These are phyloP conservation scores for Passiflora organensis DNA, from an alignment of 345 rosid genomes.

Conservation along the genomic window DNA sequence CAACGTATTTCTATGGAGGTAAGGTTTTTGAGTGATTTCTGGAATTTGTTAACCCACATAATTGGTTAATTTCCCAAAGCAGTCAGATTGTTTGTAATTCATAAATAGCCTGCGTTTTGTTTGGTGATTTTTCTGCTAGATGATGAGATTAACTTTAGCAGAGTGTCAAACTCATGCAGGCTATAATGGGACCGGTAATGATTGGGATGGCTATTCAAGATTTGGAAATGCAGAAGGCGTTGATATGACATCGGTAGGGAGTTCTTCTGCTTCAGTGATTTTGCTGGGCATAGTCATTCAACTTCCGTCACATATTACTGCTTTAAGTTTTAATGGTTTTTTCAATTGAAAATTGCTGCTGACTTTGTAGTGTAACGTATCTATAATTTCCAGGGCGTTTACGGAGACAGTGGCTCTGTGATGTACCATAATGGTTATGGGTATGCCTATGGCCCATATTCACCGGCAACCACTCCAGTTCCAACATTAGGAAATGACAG, in stretches of 20 bases:
- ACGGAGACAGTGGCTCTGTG: constrained; percentile 13
- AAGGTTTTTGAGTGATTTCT: not conserved
- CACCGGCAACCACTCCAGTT: constrained; percentile 12
- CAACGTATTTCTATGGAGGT: constrained; percentile 51
- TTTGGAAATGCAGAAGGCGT: constrained; percentile 57
- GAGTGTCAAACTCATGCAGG: constrained; percentile 25
- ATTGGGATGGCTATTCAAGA: constrained; percentile 68
- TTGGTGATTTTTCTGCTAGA: no score
- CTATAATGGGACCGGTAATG: constrained; percentile 46
- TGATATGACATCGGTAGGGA: constrained; percentile 61
- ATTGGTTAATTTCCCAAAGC: no score
- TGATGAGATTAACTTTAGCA: no score
- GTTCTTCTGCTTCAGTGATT: not conserved
- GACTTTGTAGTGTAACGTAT: not conserved
- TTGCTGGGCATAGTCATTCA: no score
- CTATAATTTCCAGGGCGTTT: constrained; percentile 6
- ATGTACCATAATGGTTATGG: constrained; percentile 15
- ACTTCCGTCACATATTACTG: no score
- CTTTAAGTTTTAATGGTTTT: no score
- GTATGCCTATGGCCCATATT: constrained; percentile 13
- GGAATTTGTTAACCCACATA: not conserved
- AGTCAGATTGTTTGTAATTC: no score
- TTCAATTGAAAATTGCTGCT: not conserved
- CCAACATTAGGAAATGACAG: constrained; percentile 17
- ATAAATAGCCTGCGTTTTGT: no score